These are phyloP conservation scores for Tylopilus cervinicoccineus DNA, from an alignment of 768 basidiomycete genomes.

Conservation along the genomic window DNA sequence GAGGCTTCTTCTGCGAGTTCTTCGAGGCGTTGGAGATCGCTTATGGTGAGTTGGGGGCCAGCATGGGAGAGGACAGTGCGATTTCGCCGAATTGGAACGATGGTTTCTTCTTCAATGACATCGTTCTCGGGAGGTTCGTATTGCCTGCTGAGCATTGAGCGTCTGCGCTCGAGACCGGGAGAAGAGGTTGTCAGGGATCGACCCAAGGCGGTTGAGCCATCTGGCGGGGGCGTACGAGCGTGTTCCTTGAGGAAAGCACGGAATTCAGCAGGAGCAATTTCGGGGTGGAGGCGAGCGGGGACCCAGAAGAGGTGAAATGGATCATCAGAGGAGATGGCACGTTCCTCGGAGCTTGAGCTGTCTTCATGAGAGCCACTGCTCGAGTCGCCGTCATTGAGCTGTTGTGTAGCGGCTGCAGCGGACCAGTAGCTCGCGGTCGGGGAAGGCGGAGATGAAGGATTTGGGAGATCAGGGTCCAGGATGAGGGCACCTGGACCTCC, in stretches of 20 bases:
- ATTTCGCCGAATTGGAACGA: slow-evolving; percentile 67
- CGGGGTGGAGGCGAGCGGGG: slow-evolving; percentile 92
- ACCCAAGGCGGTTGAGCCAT: slow-evolving; percentile 37
- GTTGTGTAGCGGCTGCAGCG: slow-evolving; percentile 30
- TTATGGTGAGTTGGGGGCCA: slow-evolving; percentile 87
- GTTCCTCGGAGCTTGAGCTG: slow-evolving; percentile 35
- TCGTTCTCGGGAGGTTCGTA: slow-evolving; percentile 82
- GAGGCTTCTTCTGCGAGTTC: slow-evolving; percentile 89
- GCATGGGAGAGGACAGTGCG: slow-evolving; percentile 61
- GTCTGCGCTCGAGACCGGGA: slow-evolving; percentile 69
- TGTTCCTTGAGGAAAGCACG: slow-evolving; percentile 94
- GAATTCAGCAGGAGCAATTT: slow-evolving; percentile 96
- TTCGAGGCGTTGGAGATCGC: slow-evolving; percentile 92
- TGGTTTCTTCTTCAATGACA: slow-evolving; percentile 64
- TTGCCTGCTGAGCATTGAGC: slow-evolving; percentile 92
- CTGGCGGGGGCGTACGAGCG: slow-evolving; percentile 56
- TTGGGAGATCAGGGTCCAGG: slow-evolving; percentile 90
- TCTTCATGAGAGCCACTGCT: slow-evolving; percentile 40
- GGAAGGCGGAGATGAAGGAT: slow-evolving; percentile 56
- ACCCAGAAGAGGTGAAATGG: slow-evolving; percentile 97
- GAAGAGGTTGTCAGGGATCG: slow-evolving; percentile 44
- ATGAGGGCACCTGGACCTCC: slow-evolving; percentile 75
- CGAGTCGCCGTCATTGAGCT: slow-evolving; percentile 42
- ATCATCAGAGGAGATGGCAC: slow-evolving; percentile 51
- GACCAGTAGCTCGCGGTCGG: slow-evolving; percentile 54